A percentile compares a stretch with the other conserved stretches of the same genome.
phyloP scores from a whole-genome alignment of 306 rosid species.

The Trichosanthes truncata region DNA sequence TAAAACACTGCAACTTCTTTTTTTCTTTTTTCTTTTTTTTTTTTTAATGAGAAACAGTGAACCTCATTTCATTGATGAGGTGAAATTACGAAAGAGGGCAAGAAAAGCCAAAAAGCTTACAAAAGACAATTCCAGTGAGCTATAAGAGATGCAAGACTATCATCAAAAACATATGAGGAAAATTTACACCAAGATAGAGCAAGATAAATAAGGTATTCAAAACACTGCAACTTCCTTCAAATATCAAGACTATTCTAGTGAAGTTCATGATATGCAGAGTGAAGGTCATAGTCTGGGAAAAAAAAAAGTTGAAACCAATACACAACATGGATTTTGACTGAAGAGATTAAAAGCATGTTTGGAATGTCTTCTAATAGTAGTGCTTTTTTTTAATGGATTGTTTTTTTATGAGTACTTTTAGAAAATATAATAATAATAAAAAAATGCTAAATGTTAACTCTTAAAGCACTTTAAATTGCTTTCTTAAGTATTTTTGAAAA shows the following conservation, averaged over 20 bases:
- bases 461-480: neutral
- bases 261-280: neutral
- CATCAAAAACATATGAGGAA: too few relatives aligned
- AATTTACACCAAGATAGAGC: too few relatives aligned
- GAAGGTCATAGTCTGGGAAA: neutral
- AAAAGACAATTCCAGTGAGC: too few relatives aligned
- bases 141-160: too few relatives aligned
- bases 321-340: neutral
- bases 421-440: neutral
- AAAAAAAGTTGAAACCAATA: neutral
- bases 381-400: neutral
- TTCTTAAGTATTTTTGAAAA: neutral
- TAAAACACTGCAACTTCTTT: neutral
- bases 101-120: too few relatives aligned
- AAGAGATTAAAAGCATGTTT: neutral
- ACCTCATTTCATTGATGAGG: too few relatives aligned
- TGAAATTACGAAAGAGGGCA: too few relatives aligned
- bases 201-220: too few relatives aligned
- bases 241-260: neutral
- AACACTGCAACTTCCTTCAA: neutral
- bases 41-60: too few relatives aligned
- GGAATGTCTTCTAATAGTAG: neutral
- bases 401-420: neutral
- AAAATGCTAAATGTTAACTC: neutral
- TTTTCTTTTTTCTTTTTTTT: too few relatives aligned